These are phyloP conservation scores for Syzygium oleosum DNA, from an alignment of 345 rosid species.

Conservation along the genomic window DNA sequence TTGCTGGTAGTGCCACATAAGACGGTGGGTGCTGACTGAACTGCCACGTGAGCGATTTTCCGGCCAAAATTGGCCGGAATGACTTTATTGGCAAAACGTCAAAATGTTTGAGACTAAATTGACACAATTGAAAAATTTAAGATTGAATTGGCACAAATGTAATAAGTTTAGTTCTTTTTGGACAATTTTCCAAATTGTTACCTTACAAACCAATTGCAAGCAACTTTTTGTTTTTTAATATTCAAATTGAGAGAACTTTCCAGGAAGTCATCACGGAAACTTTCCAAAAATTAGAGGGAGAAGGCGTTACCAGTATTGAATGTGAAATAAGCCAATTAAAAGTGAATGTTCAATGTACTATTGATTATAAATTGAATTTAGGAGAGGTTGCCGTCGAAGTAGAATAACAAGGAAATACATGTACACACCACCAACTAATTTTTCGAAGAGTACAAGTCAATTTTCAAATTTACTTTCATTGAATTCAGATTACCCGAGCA, in stretches of 20 bases:
- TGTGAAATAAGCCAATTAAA: neutral
- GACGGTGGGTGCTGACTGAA: too few species aligned
- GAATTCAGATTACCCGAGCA: neutral
- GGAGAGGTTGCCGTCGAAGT: rapidly evolving
- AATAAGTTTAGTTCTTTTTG: too few species aligned
- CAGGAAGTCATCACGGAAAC: rapidly evolving
- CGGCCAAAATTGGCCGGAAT: too few species aligned
- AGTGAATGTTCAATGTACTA: neutral
- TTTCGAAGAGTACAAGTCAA: neutral
- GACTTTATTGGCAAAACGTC: too few species aligned
- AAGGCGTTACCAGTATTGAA: neutral
- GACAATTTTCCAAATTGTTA: too few species aligned
- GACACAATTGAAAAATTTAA: too few species aligned
- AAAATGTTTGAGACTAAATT: too few species aligned
- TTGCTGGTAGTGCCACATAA: too few species aligned
- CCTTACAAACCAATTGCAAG: neutral
- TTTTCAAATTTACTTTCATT: neutral
- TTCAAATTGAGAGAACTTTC: neutral
- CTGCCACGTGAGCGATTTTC: neutral
- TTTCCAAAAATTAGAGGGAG: neutral
- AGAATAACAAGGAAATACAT: neutral
- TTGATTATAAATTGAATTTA: neutral
- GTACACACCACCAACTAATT: neutral
- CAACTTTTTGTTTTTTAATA: neutral
- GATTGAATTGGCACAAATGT: too few species aligned